Base-by-base conservation (phyloP, 768 basidiomycete genomes). In the Leccinum variicolor region DNA sequence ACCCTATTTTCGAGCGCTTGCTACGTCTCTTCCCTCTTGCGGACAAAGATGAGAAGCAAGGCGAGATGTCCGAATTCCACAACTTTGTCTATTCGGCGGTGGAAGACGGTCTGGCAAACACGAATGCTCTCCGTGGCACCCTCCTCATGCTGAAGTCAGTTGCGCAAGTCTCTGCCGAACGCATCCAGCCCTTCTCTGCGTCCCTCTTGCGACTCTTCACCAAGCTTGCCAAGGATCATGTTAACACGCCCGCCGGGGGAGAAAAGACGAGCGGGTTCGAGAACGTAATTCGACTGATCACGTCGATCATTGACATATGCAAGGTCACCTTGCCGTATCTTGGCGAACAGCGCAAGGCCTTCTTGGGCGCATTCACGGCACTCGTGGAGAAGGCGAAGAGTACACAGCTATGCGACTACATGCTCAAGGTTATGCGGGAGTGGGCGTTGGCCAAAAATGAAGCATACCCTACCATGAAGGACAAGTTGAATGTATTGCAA, bases 321-420 rank as follows among this genome's bases (percentile, higher is more conserved):
- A 87, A 92, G 55, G 75, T 82, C 31, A 84, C 92, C 5, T 81
- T 96, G n/a, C 82, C 84, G 6, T 84, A 85, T 62, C 84, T 98
- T 23, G 89, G 86, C 10, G 97, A 99, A 51, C 90, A 94, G 61
- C 84, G 97, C 28, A 82, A 89, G 56, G 85, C 84, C 74, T 80
- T 98, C 46, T 75, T 96, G 51, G 86, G 81, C 58, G 85, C 85
- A 13, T 82, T 98, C 59, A 82, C 86, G 17, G 84, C 86, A 25
- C 79, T 98, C 39, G 86, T 93, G 45, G 95, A 97, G 66, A 94
- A 96, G 73, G 95, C 94, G 9, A 88, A 90, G 68, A 94, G 86
- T 64, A 63, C 78, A 3, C 72, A 81, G 14, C 81, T 99, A 3
- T 95, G 93, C 68, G 85, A 83, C 14, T 92, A 89, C 67, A 82